phyloP scores from a whole-genome alignment of 345 rosid species.

The Cardamine chenopodiifolia region DNA sequence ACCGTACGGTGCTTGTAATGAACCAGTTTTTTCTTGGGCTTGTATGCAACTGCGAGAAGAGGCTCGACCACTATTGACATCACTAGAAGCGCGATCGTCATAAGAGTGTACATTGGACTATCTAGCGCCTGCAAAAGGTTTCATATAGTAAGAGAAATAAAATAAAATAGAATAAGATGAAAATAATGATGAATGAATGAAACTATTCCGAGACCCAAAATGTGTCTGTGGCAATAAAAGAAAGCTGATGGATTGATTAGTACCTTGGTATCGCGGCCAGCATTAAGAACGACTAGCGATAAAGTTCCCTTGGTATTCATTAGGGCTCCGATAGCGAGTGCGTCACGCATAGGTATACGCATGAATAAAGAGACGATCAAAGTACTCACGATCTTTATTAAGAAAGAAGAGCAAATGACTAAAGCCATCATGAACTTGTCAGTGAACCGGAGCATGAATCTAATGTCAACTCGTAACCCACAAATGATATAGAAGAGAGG shows the following conservation, averaged over 20 bases:
- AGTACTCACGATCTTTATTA: conserved; percentile 52
- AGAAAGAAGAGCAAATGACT: conserved; percentile 36
- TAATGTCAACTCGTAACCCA: conserved; percentile 50
- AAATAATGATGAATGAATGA: neutral
- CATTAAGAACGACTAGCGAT: conserved; percentile 55
- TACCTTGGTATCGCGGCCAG: conserved; percentile 59
- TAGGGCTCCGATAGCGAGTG: conserved; percentile 55
- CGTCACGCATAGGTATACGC: conserved; percentile 46
- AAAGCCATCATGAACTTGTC: conserved; percentile 24
- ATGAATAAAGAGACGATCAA: conserved; percentile 42
- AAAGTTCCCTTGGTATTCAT: conserved; percentile 78
- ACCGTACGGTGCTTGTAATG: conserved; percentile 50
- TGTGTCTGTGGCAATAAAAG: no score
- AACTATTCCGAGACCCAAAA: no score
- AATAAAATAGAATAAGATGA: neutral
- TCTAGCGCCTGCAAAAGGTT: conserved; percentile 42
- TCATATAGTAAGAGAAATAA: neutral
- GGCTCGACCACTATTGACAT: conserved; percentile 52
- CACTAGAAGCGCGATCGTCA: conserved; percentile 46
- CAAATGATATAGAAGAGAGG: conserved; percentile 54
- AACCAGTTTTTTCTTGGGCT: conserved; percentile 36
- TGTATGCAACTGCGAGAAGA: conserved; percentile 43
- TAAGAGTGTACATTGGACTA: conserved; percentile 46
- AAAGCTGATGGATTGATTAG: neutral
- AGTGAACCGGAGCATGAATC: conserved; percentile 32